Conservation (phyloP, 148 eudicot genomes). For the Chenopodium quinoa region DNA sequence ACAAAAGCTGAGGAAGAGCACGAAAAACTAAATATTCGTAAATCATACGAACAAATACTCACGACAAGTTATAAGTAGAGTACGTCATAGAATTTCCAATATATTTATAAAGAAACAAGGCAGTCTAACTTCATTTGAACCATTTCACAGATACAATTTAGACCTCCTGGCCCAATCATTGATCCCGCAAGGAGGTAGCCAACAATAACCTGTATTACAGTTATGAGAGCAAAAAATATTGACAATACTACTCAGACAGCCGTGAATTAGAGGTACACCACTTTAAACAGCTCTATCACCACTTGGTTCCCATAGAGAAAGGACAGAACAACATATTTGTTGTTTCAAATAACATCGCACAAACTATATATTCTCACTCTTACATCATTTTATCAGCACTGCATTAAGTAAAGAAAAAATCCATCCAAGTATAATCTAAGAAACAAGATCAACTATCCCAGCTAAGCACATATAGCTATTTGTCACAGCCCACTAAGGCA, state of each 20-base stretch:
- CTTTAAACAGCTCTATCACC: neutral
- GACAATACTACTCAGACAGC: neutral
- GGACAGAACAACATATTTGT: neutral
- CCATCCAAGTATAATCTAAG: neutral
- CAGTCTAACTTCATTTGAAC: constrained; percentile 58
- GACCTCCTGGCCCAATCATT: too few species aligned
- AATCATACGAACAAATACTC: neutral
- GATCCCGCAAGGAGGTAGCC: too few species aligned
- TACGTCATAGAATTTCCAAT: neutral
- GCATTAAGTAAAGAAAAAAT: too few species aligned
- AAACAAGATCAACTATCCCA: neutral
- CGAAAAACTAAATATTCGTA: neutral
- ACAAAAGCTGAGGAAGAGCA: neutral
- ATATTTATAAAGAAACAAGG: neutral
- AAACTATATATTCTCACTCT: too few species aligned
- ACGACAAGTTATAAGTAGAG: constrained; percentile 1
- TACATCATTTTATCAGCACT: too few species aligned
- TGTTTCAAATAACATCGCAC: too few species aligned
- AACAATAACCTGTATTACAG: too few species aligned
- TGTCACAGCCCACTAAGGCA: neutral
- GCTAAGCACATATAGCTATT: neutral
- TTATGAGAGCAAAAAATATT: too few species aligned
- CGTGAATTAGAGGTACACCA: neutral
- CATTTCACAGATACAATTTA: constrained; percentile 26
- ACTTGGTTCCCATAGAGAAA: neutral